Conservation (phyloP, 345 rosid species). For the Eucalyptus curtisii region DNA sequence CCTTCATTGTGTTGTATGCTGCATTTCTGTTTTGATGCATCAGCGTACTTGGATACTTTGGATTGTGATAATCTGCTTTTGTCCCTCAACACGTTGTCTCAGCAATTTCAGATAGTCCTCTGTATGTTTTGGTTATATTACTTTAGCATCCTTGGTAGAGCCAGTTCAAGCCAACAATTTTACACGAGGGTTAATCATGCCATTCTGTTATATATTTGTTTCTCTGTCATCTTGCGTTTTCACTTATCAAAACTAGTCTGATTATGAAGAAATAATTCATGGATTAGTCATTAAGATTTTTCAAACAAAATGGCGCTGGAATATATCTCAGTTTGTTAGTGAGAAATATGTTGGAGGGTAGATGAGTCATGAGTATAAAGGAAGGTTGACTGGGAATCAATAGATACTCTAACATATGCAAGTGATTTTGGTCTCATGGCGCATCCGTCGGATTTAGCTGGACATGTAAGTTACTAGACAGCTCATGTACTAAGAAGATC, state of each 20-base stretch:
- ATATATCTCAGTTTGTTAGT: not conserved
- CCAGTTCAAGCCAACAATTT: not conserved
- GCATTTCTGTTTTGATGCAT: not conserved
- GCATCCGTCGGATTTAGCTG: not conserved
- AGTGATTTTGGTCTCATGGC: not conserved
- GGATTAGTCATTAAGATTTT: not conserved
- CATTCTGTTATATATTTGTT: not conserved
- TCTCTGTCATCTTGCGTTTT: not conserved
- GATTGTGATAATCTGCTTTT: not conserved
- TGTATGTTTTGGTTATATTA: not conserved
- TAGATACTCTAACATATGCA: not conserved
- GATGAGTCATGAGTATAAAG: not conserved
- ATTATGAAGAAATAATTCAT: not conserved
- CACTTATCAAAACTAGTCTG: not conserved
- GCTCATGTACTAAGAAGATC: not conserved
- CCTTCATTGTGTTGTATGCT: not conserved
- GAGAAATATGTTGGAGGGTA: not conserved
- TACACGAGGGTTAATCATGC: not conserved
- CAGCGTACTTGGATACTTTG: not conserved
- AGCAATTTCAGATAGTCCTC: not conserved
- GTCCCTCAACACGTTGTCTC: not conserved
- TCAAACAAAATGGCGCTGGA: not conserved
- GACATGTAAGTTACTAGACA: not conserved
- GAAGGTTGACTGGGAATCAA: not conserved
- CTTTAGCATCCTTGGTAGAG: not conserved